Conservation (phyloP, 192 early-diverging fungal genomes). For the Coemansia sp. region DNA sequence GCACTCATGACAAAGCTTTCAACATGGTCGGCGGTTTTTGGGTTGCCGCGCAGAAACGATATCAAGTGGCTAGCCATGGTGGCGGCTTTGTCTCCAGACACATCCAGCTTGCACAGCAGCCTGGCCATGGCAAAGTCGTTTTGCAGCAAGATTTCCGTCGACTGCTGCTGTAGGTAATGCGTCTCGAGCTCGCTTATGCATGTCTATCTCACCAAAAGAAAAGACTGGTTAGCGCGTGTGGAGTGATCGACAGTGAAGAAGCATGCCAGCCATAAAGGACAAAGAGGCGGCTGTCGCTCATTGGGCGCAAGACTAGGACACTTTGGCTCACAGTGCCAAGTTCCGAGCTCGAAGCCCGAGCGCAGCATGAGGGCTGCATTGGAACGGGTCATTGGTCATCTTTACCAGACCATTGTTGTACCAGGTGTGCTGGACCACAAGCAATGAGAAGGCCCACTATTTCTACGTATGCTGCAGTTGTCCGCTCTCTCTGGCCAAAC, state of each 20-base stretch:
- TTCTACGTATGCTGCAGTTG: neutral
- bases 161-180: constrained; percentile 50
- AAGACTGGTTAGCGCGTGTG: neutral
- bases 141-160: constrained; percentile 47
- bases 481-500: neutral
- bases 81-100: constrained; percentile 52
- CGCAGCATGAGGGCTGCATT: neutral
- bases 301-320: neutral
- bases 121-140: constrained; percentile 40
- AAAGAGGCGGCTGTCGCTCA: neutral
- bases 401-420: neutral
- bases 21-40: constrained; percentile 40
- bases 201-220: constrained; percentile 21
- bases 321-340: neutral
- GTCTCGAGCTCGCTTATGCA: constrained; percentile 52
- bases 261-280: neutral
- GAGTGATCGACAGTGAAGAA: neutral
- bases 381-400: neutral
- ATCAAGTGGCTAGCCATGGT: constrained; percentile 55
- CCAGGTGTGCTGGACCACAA: neutral
- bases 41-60: constrained; percentile 54
- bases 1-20: constrained; percentile 49
- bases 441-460: neutral
- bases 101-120: constrained; percentile 39
- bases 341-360: neutral